These are phyloP conservation scores for Gossypium gossypioides DNA, from an alignment of 441 rosid genomes.

Conservation along the genomic window DNA sequence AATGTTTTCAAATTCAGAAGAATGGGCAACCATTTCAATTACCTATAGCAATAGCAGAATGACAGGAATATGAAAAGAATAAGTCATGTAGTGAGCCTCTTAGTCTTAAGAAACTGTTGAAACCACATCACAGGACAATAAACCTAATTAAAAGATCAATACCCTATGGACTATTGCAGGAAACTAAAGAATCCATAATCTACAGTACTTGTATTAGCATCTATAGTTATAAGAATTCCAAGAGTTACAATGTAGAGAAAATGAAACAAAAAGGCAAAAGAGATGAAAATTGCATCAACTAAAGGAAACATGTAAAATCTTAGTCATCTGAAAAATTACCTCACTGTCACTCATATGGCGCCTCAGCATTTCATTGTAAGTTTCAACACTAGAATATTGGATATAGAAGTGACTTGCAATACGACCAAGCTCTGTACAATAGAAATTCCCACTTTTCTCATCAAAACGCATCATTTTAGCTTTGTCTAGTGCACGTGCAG, in stretches of 20 bases:
- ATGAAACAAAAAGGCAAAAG: neutral
- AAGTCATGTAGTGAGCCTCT: slow-evolving; percentile 1
- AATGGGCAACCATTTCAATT: slow-evolving; percentile 94
- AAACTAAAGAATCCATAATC: neutral
- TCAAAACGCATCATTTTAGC: slow-evolving; percentile 99
- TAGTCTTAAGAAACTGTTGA: neutral
- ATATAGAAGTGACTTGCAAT: slow-evolving; percentile 99
- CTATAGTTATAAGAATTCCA: neutral
- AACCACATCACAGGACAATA: neutral
- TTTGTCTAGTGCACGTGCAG: slow-evolving; percentile 95
- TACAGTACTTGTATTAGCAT: neutral
- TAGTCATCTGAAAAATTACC: slow-evolving; percentile 32
- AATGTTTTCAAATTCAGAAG: slow-evolving; percentile 96
- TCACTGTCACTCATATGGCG: slow-evolving; percentile 95
- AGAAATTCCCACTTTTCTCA: slow-evolving; percentile 98
- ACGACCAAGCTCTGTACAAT: slow-evolving; percentile 98
- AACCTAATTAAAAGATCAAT: neutral
- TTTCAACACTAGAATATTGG: slow-evolving; percentile 97
- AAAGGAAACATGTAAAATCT: slow-evolving; percentile 11
- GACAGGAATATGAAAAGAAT: slow-evolving; percentile 6
- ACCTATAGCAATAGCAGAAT: slow-evolving; percentile 39
- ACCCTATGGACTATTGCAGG: neutral
- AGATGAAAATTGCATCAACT: slow-evolving; percentile 9
- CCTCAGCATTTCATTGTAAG: slow-evolving; percentile 90
- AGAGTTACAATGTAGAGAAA: neutral